These are phyloP conservation scores for Sclerotinia minor DNA, from an alignment of 2,329 filamentous ascomycete species.

Conservation along the genomic window DNA sequence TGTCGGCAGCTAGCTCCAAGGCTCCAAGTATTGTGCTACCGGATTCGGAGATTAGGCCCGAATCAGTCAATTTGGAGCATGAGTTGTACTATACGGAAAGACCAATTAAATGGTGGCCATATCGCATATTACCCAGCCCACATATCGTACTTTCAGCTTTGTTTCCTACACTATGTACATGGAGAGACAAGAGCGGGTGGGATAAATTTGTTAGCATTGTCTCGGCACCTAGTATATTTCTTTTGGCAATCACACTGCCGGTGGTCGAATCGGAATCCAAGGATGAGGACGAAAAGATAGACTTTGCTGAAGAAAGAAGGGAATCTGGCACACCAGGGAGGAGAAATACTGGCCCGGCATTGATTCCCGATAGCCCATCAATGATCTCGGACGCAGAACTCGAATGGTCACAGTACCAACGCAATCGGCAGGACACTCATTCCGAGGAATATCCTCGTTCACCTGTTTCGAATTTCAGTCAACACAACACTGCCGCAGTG, in stretches of 20 bases:
- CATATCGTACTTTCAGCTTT: conserved; percentile 70
- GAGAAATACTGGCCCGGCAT: conserved; percentile 32
- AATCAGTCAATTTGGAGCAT: conserved; percentile 34
- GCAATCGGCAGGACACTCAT: conserved; percentile 48
- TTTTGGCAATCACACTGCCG: conserved; percentile 86
- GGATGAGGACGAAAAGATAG: conserved; percentile 44
- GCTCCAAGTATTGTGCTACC: conserved; percentile 40
- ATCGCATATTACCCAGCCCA: conserved; percentile 69
- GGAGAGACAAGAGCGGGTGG: conserved; percentile 79
- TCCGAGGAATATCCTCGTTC: conserved; percentile 34
- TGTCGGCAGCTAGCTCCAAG: conserved; percentile 36
- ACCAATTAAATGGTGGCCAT: conserved; percentile 77
- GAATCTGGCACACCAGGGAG: conserved; percentile 38
- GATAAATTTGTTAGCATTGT: conserved; percentile 79
- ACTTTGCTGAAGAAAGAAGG: conserved; percentile 27
- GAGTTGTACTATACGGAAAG: conserved; percentile 31
- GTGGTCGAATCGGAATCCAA: conserved; percentile 75
- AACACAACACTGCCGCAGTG: conserved; percentile 42
- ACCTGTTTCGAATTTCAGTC: conserved; percentile 34
- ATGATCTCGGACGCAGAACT: conserved; percentile 44
- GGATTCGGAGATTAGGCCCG: conserved; percentile 33
- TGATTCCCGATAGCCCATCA: conserved; percentile 37
- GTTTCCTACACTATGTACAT: conserved; percentile 83
- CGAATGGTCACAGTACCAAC: conserved; percentile 61
- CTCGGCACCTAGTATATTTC: conserved; percentile 85